Evolutionary conservation across 768 basidiomycete species (phyloP).

Genomic region (Trametes meyenii): DNA sequence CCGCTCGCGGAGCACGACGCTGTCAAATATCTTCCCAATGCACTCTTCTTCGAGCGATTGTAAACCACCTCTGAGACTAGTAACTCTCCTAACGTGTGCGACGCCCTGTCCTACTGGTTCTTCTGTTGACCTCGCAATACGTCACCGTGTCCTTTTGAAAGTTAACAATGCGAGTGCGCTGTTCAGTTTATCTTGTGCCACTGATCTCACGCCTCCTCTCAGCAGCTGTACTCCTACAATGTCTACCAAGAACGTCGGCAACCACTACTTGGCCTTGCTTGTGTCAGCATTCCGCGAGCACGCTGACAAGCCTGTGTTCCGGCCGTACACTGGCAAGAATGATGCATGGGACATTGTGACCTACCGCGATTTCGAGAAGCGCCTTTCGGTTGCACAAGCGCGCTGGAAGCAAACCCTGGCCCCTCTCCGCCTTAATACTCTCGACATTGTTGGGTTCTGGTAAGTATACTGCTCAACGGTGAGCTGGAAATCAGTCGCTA

Average conservation of each 20-base stretch:
- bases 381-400: slow-evolving; percentile 3
- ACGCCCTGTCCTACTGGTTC: too few relatives aligned
- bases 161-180: too few relatives aligned
- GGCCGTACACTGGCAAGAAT: slow-evolving; percentile 7
- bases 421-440: background rate
- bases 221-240: background rate
- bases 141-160: too few relatives aligned
- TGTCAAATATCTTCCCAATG: too few relatives aligned
- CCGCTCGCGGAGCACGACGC: too few relatives aligned
- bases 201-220: too few relatives aligned
- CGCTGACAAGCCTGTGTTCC: slow-evolving; percentile 2
- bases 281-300: background rate
- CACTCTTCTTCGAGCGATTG: too few relatives aligned
- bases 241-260: background rate
- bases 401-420: slow-evolving; percentile 9
- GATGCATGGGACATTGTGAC: slow-evolving; percentile 12
- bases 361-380: slow-evolving; percentile 7
- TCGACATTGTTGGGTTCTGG: slow-evolving; percentile 10
- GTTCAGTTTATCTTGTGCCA: too few relatives aligned
- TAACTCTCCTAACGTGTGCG: too few relatives aligned
- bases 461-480: background rate
- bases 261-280: slow-evolving; percentile 19
- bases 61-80: too few relatives aligned
- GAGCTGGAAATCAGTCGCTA: background rate
- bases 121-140: too few relatives aligned